Base-by-base conservation (phyloP, 2,329 filamentous ascomycete genomes). In the Iodosphaeria phyllophila region DNA sequence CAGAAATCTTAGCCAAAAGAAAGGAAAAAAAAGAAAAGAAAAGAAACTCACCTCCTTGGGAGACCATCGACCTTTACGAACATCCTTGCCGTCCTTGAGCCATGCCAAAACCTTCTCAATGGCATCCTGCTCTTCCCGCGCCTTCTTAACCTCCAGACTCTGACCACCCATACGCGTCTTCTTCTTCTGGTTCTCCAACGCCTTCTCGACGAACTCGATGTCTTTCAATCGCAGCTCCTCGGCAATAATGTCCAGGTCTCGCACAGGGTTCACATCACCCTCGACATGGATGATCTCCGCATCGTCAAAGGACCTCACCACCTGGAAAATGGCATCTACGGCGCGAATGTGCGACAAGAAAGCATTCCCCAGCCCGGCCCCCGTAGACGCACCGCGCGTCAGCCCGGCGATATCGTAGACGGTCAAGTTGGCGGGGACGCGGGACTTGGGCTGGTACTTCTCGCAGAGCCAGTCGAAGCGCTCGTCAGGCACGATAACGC, bases 211-310 rank as follows among this genome's bases (percentile, higher is more conserved):
- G 48, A 95, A 98, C 60, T 98, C 91, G 36, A 93, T 93, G 55
- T 98, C 89, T 63, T 98, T 98, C 52, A 93, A 74, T 34, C 86
- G 74, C 46, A 98, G 61, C 59, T 98, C 89, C 47, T 95, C 84
- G 50, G 74, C 82, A 56, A 98, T 95, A 51, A 98, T 98, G 45
- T 82, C 78, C 39, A 98, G 56, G 62, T 98, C 89, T 47, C 89
- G 75, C 32, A 78, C 69, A 17, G 89, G 91, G 56, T 98, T 79
- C 41, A 98, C 91, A 43, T 98, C 89, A 49, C 89, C 91, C 64
- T 98, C 91, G 37, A 98, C 84, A 66, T 98, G 89, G 42, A 93
- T 95, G 44, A 98, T 98, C 58, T 98, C 89, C 31, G 86, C 89
- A 62, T 98, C 89, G 48, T 98, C 91, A 56, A 98, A 93, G 58